phyloP scores from a whole-genome alignment of 2,329 filamentous ascomycete genomes.

The Sporothrix dimorphospora region DNA sequence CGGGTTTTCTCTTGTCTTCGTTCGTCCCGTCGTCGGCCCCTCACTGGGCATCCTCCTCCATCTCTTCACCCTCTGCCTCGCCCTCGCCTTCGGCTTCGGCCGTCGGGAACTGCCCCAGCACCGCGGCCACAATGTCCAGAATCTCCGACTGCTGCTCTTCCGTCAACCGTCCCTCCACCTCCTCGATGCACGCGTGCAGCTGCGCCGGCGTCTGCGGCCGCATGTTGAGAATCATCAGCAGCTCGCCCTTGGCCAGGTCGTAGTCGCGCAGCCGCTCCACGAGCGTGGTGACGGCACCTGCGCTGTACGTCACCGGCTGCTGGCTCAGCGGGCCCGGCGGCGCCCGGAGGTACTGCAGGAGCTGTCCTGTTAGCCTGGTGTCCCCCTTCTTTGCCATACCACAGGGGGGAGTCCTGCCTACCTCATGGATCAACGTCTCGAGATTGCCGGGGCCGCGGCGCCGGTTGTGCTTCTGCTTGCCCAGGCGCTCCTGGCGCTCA shows the following conservation, averaged over 20 bases:
- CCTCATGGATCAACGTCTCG: constrained; percentile 65
- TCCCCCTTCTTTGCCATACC: neutral
- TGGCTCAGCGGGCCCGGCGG: constrained; percentile 60
- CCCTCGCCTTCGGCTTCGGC: constrained; percentile 42
- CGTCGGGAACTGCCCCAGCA: constrained; percentile 58
- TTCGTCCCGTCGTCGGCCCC: neutral
- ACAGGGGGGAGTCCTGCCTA: constrained; percentile 42
- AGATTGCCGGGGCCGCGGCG: constrained; percentile 60
- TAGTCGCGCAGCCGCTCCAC: constrained; percentile 59
- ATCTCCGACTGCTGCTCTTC: constrained; percentile 63
- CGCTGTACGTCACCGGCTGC: constrained; percentile 56
- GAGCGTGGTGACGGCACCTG: constrained; percentile 56
- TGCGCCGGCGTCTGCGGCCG: constrained; percentile 60
- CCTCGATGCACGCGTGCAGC: constrained; percentile 67
- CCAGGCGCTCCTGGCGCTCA: constrained; percentile 50
- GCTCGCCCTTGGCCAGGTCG: constrained; percentile 67
- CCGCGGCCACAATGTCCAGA: constrained; percentile 57
- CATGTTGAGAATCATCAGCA: constrained; percentile 69
- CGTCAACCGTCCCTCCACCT: constrained; percentile 63
- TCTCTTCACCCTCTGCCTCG: constrained; percentile 35
- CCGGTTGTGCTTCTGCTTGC: constrained; percentile 55
- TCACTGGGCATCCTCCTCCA: constrained; percentile 32
- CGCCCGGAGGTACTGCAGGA: constrained; percentile 47
- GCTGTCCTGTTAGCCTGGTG: constrained; percentile 15
- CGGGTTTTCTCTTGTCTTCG: too few relatives aligned